Base-by-base conservation (phyloP, 2,329 filamentous ascomycete genomes). In the Xylaria digitata region DNA sequence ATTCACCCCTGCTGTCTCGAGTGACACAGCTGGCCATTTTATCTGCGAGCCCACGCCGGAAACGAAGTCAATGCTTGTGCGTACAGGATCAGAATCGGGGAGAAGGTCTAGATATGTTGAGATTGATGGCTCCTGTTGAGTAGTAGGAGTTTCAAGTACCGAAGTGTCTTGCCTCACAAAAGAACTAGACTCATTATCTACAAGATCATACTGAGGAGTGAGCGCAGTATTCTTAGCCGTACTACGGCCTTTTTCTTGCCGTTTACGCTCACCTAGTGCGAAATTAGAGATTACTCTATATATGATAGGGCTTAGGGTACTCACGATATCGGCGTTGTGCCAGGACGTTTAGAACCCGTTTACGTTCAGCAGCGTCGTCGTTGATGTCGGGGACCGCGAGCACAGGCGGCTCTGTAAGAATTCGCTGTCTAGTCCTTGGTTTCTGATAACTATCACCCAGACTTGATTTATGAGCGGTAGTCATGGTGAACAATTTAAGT, bases 241-340 rank as follows among this genome's bases (percentile, higher is more conserved):
- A 30, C 11, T 19, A 43, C 40, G 46, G n/a, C 32, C 11, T 60
- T 63, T 67, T 6, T 21, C 49, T 34, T 67, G 68, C 26, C 66
- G 60, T 45, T 62, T 70, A 13, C 58, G 46, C 43, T 70, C 55
- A 52, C 65, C 67, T 66, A 55, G 32, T 2, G 64, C 45, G 50
- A 13, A 66, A 19, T 55, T 52, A 48, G 53, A 61, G 6, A 19
- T 19, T 49, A 17, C 17, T 17, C 42, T 2, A n/a, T 30, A 46
- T 13, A 4, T 23, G 15, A 54, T 6, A 50, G 6, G 42, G 37
- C 6, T 11, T 15, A 19, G 8, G 19, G 9, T 32, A 63, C 77
- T 70, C 70, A 85, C 84, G 78, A 62, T 87, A 87, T 77, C 85
- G 79, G 52, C 85, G 80, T 67, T 87, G 85, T 0, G 85, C 85